A percentile compares a stretch with the other conserved stretches of the same genome.
Conservation (phyloP, 202 grass and related monocot genomes). For the Carex arenaria region DNA sequence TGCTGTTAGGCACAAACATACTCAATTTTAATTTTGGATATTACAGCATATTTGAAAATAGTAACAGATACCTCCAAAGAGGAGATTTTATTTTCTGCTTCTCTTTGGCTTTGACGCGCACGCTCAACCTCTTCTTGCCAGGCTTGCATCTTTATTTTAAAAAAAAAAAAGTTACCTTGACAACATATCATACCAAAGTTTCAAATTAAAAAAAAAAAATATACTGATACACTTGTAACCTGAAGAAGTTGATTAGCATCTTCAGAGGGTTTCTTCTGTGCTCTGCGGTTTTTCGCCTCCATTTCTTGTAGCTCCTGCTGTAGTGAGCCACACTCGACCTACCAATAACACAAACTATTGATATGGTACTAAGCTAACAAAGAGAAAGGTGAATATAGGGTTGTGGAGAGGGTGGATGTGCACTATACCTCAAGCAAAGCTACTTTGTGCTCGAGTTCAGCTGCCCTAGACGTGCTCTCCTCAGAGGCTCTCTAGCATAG, state of each 20-base stretch:
- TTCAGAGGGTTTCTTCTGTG: constrained; percentile 95
- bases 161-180: constrained; percentile 18
- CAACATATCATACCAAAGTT: neutral
- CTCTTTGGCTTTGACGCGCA: constrained; percentile 90
- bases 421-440: constrained; percentile 84
- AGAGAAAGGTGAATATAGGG: neutral
- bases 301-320: constrained; percentile 93
- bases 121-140: constrained; percentile 98
- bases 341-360: constrained; percentile 24
- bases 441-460: constrained; percentile 89
- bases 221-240: constrained; percentile 39
- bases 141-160: constrained; percentile 70
- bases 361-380: constrained; percentile 14
- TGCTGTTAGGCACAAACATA: neutral
- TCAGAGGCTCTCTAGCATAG: constrained; percentile 77
- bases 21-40: constrained; percentile 1
- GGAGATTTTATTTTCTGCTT: constrained; percentile 81
- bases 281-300: constrained; percentile 77
- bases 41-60: constrained; percentile 25
- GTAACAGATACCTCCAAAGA: constrained; percentile 66
- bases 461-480: constrained; percentile 87
- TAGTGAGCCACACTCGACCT: constrained; percentile 87
- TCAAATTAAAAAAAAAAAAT: neutral
- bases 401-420: neutral
- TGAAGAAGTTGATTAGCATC: constrained; percentile 95